Evolutionary conservation across 257 asterid species (phyloP), one percentile per base, ranked within the genome.

Genomic region (Echium plantagineum): DNA sequence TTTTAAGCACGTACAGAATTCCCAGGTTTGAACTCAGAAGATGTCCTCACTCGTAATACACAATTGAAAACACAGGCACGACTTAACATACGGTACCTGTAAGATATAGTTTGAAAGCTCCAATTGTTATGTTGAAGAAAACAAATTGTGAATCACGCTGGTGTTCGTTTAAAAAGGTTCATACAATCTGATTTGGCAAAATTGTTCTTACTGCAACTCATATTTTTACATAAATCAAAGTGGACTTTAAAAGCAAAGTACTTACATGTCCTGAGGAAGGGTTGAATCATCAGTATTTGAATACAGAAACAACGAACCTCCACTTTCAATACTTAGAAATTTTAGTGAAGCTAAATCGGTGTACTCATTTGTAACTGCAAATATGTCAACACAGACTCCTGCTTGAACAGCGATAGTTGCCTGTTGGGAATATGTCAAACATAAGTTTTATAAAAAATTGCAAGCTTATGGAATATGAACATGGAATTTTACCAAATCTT

Each of bases 241-340:
- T 19, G 9, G 21, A 59, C 17, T 21, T 9, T 55, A 55, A 38
- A 24, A 59, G 54, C 60, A 32, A 51, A 67, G 3, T 63, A 85
- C 98, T 85, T 83, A 93, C 98, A 93, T 84, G 80, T 93, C 98
- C 75, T 93, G 98, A 68, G 98, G 98, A 69, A 93, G 98, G 49
- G 98, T 93, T 58, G 98, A 93, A 78, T 93, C 95, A 64, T 93
- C 98, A 4, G 97, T 86, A 69, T 61, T 93, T 64, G 98, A 71
- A 77, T 93, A 93, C 57, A 93, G 76, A 86, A 89, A 86, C 79
- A 93, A 75, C 31, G 98, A 93, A 70, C 98, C 98, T 59, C 98
- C 98, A 70, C 98, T 93, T 71, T 89, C 98, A 63, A 89, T 93
- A 77, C 98, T 93, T 65, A 93, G 82, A 82, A 88, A 93, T 77